These are phyloP conservation scores for Salvia hispanica DNA, from an alignment of 257 asterid genomes.

Conservation along the genomic window DNA sequence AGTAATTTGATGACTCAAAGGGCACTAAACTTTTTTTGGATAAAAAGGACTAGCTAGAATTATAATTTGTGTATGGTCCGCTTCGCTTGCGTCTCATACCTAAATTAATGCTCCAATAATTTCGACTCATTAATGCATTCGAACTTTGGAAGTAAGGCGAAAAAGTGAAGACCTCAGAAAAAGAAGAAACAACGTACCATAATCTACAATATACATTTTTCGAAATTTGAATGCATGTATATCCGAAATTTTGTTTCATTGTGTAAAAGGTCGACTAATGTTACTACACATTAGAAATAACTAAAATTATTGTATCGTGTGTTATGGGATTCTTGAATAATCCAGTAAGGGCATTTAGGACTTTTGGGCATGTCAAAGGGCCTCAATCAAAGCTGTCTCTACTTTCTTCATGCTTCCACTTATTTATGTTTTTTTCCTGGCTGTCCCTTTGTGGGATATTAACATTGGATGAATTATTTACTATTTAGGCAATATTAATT, in stretches of 20 bases:
- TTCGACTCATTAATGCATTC: background rate
- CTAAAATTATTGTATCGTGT: background rate
- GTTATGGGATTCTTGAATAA: background rate
- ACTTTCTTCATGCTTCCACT: conserved; percentile 29
- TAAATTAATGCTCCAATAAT: conserved; percentile 6
- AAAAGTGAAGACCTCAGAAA: too few relatives aligned
- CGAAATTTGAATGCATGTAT: background rate
- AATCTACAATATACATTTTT: background rate
- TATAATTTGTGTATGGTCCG: conserved; percentile 23
- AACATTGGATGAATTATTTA: background rate
- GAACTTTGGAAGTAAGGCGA: background rate
- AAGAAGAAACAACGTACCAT: background rate
- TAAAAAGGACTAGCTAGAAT: conserved; percentile 35
- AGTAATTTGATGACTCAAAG: conserved; percentile 49
- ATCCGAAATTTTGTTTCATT: background rate
- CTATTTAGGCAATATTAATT: too few relatives aligned
- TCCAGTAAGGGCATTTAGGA: conserved; percentile 8
- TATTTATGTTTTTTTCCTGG: conserved; percentile 25
- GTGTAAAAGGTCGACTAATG: background rate
- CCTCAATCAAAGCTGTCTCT: background rate
- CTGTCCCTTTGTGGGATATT: conserved; percentile 11
- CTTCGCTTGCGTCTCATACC: conserved; percentile 32
- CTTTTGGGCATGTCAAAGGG: conserved; percentile 24
- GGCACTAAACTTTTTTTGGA: conserved; percentile 42
- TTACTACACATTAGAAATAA: too few relatives aligned